A percentile compares a stretch with the other conserved stretches of the same genome.
phyloP scores from a whole-genome alignment of 305 asterid genomes.

The Lippia alba region DNA sequence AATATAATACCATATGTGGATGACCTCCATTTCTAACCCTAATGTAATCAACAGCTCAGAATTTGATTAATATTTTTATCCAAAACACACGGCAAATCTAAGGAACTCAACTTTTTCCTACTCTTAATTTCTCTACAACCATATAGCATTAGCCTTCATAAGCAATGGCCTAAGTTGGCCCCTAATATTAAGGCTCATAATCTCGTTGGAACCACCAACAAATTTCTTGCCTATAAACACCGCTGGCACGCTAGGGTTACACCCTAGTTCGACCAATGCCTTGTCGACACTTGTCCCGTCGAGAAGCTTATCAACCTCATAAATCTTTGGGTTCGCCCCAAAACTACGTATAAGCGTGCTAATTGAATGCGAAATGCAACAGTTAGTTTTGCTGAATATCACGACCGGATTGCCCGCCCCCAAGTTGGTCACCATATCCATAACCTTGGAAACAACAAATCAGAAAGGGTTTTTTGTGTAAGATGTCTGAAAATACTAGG shows the following conservation, averaged over 20 bases:
- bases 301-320: conserved; percentile 55
- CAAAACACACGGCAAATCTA: neutral
- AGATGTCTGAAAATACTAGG: too few species aligned
- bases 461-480: neutral
- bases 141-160: conserved; percentile 62
- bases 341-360: conserved; percentile 52
- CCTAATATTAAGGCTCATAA: conserved; percentile 57
- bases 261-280: conserved; percentile 51
- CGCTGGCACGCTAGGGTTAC: conserved; percentile 59
- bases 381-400: conserved; percentile 69
- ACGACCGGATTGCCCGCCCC: conserved; percentile 50
- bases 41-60: too few species aligned
- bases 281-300: conserved; percentile 54
- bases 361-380: too few species aligned
- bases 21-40: too few species aligned
- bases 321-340: conserved; percentile 59
- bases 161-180: conserved; percentile 60
- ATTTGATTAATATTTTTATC: neutral
- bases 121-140: conserved; percentile 54
- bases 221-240: conserved; percentile 57
- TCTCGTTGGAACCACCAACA: conserved; percentile 66
- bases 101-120: neutral
- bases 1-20: neutral
- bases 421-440: conserved; percentile 51
- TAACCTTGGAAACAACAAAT: neutral